phyloP scores from a whole-genome alignment of 768 basidiomycete genomes.

The Mycena polygramma region DNA sequence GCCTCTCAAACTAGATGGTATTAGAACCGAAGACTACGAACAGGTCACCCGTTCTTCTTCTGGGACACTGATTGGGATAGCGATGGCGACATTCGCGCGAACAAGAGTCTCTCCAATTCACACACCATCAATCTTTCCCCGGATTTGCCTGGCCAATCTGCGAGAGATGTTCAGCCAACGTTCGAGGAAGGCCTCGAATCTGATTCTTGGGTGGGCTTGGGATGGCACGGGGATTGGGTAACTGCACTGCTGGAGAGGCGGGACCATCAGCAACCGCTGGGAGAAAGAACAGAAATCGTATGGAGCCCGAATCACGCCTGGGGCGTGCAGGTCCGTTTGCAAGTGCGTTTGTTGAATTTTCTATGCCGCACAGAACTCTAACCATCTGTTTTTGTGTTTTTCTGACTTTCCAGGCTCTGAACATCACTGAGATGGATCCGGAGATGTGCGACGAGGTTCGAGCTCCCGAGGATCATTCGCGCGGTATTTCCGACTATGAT shows the following conservation, averaged over 20 bases:
- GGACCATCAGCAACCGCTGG: constrained; percentile 8
- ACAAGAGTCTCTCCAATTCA: neutral
- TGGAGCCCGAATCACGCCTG: no score
- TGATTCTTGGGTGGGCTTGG: neutral
- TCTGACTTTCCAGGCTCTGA: no score
- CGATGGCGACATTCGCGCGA: neutral
- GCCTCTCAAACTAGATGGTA: no score
- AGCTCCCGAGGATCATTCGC: neutral
- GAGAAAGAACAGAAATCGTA: constrained; percentile 26
- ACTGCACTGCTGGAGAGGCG: constrained; percentile 8
- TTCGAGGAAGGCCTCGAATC: neutral
- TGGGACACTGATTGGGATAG: constrained; percentile 1
- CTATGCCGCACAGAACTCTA: no score
- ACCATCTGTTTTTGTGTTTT: no score
- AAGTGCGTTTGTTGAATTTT: no score
- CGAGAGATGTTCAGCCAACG: neutral
- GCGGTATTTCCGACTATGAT: constrained; percentile 21
- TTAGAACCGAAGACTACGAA: no score
- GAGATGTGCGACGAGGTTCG: neutral
- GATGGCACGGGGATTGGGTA: no score
- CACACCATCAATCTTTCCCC: constrained; percentile 7
- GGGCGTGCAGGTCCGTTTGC: constrained; percentile 8
- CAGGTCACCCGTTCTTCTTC: no score
- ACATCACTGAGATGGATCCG: no score
- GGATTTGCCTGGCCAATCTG: constrained; percentile 21